phyloP scores from a whole-genome alignment of 176 grass and related monocot genomes.

The Carex scoparia region DNA sequence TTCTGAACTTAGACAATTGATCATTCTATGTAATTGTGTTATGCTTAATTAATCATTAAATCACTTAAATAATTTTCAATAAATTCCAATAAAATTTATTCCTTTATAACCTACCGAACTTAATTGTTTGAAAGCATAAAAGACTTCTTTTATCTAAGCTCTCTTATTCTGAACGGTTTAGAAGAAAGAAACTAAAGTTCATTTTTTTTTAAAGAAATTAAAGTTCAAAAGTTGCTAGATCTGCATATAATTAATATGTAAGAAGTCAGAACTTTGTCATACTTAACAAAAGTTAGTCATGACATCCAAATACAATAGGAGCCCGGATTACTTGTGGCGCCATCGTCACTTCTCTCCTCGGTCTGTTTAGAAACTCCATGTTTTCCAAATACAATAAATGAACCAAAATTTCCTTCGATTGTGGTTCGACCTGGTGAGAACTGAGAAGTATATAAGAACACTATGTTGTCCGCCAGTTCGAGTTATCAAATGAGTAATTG shows the following conservation, averaged over 20 bases:
- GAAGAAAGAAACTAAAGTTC: too few relatives aligned
- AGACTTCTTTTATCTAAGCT: too few relatives aligned
- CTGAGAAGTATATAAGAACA: slow-evolving; percentile 66
- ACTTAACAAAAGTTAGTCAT: neutral
- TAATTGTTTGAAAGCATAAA: too few relatives aligned
- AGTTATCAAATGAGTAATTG: slow-evolving; percentile 40
- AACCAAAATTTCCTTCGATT: slow-evolving; percentile 57
- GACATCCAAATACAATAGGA: neutral
- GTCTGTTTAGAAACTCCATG: slow-evolving; percentile 91
- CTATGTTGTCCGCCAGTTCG: slow-evolving; percentile 6
- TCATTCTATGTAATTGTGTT: too few relatives aligned
- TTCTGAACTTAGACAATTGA: too few relatives aligned
- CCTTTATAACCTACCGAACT: too few relatives aligned
- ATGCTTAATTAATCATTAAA: too few relatives aligned
- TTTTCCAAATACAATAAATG: slow-evolving; percentile 84
- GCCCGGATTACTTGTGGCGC: neutral
- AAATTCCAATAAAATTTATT: too few relatives aligned
- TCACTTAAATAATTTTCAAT: too few relatives aligned
- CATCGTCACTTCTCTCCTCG: neutral
- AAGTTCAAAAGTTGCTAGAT: neutral
- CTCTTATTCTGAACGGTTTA: too few relatives aligned
- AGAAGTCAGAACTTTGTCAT: neutral
- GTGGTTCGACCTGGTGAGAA: slow-evolving; percentile 63
- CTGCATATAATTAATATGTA: neutral
- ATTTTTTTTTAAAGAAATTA: too few relatives aligned